phyloP scores from a whole-genome alignment of 2,329 filamentous ascomycete genomes.

The Penicillium oxalicum region DNA sequence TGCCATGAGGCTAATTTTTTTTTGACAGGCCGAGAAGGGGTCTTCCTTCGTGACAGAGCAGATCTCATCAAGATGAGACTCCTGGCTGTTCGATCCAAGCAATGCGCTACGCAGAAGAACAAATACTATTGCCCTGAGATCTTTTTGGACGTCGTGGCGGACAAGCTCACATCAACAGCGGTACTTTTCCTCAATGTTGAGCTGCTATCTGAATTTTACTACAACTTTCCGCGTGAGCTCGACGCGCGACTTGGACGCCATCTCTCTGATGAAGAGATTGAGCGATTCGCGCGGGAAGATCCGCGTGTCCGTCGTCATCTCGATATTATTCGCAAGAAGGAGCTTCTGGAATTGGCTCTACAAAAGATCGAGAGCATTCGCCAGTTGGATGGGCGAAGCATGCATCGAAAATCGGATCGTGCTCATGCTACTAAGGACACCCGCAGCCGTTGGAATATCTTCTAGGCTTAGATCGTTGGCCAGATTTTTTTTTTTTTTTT shows the following conservation, averaged over 20 bases:
- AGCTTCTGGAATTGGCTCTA: constrained; percentile 83
- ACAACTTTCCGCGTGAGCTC: constrained; percentile 90
- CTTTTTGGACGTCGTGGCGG: constrained; percentile 94
- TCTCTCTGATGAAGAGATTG: constrained; percentile 71
- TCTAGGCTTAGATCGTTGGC: constrained; percentile 23
- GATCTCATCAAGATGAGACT: constrained; percentile 88
- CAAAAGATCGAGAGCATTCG: constrained; percentile 92
- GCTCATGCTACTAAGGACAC: constrained; percentile 32
- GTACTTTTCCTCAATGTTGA: constrained; percentile 98
- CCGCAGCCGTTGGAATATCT: constrained; percentile 40
- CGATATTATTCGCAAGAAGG: constrained; percentile 87
- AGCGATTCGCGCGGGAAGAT: constrained; percentile 88
- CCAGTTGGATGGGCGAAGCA: constrained; percentile 71
- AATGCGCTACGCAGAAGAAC: constrained; percentile 76
- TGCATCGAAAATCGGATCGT: constrained; percentile 44
- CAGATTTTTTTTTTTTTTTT: not conserved
- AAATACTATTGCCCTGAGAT: constrained; percentile 97
- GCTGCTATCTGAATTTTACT: constrained; percentile 93
- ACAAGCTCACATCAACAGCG: constrained; percentile 88
- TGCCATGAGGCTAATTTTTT: constrained; percentile 2
- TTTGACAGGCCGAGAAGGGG: constrained; percentile 71
- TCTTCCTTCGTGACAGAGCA: constrained; percentile 87
- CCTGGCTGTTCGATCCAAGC: constrained; percentile 79
- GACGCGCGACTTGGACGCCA: constrained; percentile 79
- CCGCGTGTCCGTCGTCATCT: constrained; percentile 82